Percentiles rank a stretch among this genome's conserved stretches.
Conservation (phyloP, 2,329 filamentous ascomycete genomes). For the Alternaria ventricosa region DNA sequence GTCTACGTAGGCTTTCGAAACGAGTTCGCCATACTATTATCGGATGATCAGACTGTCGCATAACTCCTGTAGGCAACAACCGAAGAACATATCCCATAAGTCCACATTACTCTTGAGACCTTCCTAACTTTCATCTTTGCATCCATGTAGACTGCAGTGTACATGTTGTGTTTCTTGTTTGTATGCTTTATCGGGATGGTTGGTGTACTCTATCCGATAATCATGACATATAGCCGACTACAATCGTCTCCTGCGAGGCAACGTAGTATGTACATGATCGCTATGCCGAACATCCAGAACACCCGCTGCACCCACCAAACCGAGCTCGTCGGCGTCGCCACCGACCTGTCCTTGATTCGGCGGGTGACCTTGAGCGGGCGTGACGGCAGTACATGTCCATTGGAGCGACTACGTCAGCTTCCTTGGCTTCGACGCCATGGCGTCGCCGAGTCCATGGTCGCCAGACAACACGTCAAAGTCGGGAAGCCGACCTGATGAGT, state of each 20-base stretch:
- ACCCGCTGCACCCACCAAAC: too few species aligned
- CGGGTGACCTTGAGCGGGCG: too few species aligned
- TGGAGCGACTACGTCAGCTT: too few species aligned
- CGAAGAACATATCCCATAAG: background rate
- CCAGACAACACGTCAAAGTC: too few species aligned
- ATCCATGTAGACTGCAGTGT: background rate
- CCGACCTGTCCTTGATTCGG: too few species aligned
- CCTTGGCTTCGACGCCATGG: too few species aligned
- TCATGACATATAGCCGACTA: background rate
- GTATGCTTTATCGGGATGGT: background rate
- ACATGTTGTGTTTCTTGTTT: background rate
- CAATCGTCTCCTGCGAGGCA: fast-evolving
- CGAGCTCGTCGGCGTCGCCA: too few species aligned
- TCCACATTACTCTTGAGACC: background rate
- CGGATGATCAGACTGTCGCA: background rate
- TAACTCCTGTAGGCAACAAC: fast-evolving
- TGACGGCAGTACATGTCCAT: too few species aligned
- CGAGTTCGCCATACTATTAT: background rate
- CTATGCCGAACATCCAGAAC: background rate
- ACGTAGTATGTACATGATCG: background rate
- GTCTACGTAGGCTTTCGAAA: background rate
- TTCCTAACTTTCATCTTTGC: background rate
- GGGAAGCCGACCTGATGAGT: too few species aligned
- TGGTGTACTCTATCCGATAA: background rate
- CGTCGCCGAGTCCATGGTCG: too few species aligned